Percentiles rank a stretch among this genome's conserved stretches.
These are phyloP conservation scores for Hypoxylon crocopeplum DNA, from an alignment of 495 filamentous ascomycete genomes.

Conservation along the genomic window DNA sequence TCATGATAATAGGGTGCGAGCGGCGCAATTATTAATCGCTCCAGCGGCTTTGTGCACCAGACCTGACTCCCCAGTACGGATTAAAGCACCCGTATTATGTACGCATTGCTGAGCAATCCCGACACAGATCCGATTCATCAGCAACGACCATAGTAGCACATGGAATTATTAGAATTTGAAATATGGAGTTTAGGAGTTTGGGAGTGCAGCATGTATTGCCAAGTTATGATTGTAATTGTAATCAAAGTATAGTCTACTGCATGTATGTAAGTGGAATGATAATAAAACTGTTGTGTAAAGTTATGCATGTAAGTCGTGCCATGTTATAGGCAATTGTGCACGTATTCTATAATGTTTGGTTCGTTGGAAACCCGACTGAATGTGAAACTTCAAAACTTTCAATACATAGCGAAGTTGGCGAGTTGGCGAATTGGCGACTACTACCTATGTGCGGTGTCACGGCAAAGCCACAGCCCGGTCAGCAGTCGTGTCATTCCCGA, in stretches of 20 bases:
- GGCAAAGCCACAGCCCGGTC: slow-evolving; percentile 34
- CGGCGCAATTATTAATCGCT: slow-evolving; percentile 19
- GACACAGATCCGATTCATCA: slow-evolving; percentile 37
- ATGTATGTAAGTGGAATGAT: too few relatives aligned
- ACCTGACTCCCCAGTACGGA: slow-evolving; percentile 10
- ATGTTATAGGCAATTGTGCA: too few relatives aligned
- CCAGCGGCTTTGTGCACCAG: neutral
- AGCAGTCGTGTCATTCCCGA: slow-evolving; percentile 37
- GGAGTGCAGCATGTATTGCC: neutral
- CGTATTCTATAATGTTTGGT: too few relatives aligned
- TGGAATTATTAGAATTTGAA: neutral
- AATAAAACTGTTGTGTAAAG: too few relatives aligned
- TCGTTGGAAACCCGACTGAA: too few relatives aligned
- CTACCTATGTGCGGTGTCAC: slow-evolving; percentile 25
- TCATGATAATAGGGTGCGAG: neutral
- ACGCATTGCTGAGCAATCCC: slow-evolving; percentile 34
- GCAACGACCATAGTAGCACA: slow-evolving; percentile 17
- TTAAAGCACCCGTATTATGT: slow-evolving; percentile 13
- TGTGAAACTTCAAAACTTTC: neutral
- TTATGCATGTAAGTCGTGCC: too few relatives aligned
- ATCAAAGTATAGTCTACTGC: too few relatives aligned
- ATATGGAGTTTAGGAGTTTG: neutral
- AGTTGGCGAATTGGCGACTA: too few relatives aligned
- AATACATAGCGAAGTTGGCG: too few relatives aligned
- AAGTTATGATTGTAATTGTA: too few relatives aligned